Evolutionary conservation across 192 early-diverging fungal genomes (phyloP), one percentile per base, ranked within the genome.

Genomic region (Coemansia sp.): DNA sequence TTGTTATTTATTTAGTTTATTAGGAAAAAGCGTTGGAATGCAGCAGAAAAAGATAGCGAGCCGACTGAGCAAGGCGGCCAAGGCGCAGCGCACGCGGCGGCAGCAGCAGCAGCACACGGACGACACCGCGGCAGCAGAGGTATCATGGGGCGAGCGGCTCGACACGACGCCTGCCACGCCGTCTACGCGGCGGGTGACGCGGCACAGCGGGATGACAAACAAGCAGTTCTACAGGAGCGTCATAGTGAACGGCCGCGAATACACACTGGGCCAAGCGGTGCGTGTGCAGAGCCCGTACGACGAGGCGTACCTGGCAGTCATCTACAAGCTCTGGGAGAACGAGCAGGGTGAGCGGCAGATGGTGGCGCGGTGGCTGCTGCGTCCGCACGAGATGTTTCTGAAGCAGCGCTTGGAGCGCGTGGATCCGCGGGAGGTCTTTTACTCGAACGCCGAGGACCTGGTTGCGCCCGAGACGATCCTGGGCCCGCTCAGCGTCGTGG

Each of bases 351-450:
- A 66, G 21, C 68, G 69, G 33, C 69, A 81, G 46, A 50, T 77
- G 18, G 67, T 80, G 7, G 80, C 81, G 32, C 80, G 85, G 1
- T 86, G 85, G 85, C 80, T 86, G 56, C 62, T 81, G 42, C 83
- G 82, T 4, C 64, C 54, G 3, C 42, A 19, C 54, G 60, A 70
- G 60, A 66, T 80, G 70, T 69, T 30, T 30, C 30, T 62, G 16
- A 50, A 22, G 35, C 35, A 25, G 5, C 19, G n/a, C 7, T 29
- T 71, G 2, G 56, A 65, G 50, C n/a, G n/a, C n/a, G 61, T 68
- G 33, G 48, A 62, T 48, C 42, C 53, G 1, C 28, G 35, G 44
- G 82, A 74, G 46, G 63, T 64, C 54, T 85, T 58, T 25, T 86
- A 73, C 47, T 70, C 69, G 23, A 85, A 72, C 18, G 57, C 63